These are phyloP conservation scores for Trichophyton verrucosum DNA, from an alignment of 2,329 filamentous ascomycete genomes.

Conservation along the genomic window DNA sequence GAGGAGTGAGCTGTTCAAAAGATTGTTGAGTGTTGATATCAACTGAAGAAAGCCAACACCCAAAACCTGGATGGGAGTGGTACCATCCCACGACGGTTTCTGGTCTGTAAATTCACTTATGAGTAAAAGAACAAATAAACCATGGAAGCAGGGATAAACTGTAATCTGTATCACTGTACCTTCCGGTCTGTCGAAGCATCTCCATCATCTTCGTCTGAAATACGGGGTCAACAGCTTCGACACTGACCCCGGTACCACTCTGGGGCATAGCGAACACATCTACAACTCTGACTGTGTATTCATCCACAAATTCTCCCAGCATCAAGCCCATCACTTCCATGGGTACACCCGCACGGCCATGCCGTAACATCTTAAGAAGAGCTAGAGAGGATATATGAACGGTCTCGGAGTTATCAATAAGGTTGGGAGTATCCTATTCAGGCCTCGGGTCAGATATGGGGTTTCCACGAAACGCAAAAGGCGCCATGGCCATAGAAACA, in stretches of 20 bases:
- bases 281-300: conserved; percentile 95
- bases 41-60: conserved; percentile 96
- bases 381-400: conserved; percentile 98
- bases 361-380: conserved; percentile 94
- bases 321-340: conserved; percentile 99
- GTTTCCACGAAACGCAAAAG: background rate
- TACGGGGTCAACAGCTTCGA: conserved; percentile 94
- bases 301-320: conserved; percentile 96
- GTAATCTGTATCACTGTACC: conserved; percentile 41
- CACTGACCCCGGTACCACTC: conserved; percentile 93
- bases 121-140: background rate
- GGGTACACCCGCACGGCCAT: conserved; percentile 90
- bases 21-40: conserved; percentile 99
- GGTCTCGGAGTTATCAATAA: conserved; percentile 98
- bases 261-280: conserved; percentile 99
- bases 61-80: conserved; percentile 97
- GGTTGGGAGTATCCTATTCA: conserved; percentile 66
- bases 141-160: background rate
- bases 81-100: conserved; percentile 99
- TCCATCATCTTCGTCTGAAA: conserved; percentile 99
- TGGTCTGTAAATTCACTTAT: conserved; percentile 45
- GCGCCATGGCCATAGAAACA: background rate
- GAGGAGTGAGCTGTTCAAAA: conserved; percentile 96
- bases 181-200: conserved; percentile 93
- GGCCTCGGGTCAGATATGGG: background rate